Evolutionary conservation across 768 basidiomycete species (phyloP), one percentile per base, ranked within the genome.

Genomic region (Nidula microcarpa): DNA sequence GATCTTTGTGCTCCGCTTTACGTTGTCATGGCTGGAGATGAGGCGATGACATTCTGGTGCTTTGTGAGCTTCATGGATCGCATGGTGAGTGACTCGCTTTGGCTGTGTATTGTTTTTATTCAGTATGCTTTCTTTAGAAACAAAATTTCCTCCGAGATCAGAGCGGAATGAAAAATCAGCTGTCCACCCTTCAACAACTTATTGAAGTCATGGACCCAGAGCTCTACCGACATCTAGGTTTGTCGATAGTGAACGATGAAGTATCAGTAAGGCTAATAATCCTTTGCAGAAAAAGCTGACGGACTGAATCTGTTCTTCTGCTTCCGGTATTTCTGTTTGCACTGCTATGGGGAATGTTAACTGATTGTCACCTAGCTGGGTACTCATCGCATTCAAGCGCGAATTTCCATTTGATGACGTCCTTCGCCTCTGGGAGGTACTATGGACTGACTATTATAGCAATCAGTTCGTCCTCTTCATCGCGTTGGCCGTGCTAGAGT

Each of bases 271-370:
- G 11, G 48, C 17, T 36, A 41, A 4, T 43, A 32, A 45, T 1
- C 34, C 43, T 33, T 32, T 53, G 14, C 55, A 77, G 77, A 93
- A 84, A 98, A 81, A 85, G 90, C 86, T 1, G 95, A 95, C 56
- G 87, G 83, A 1, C 76, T 98, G 56, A 98, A 98, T 68, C 68
- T 98, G 32, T 98, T 98, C 77, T 98, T 98, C 77, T 98, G 94
- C 69, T 99, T 98, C 82, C 84, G 96, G 84, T 95, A 75, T 11
- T 11, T 14, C 9, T 34, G 9, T 16, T 23, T 23, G 23, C 23
- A 23, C 23, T 23, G 23, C 23, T 3, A 23, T 23, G 23, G 3
- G 23, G 23, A 23, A 23, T 23, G 23, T 23, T 23, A 23, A 23
- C 23, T 23, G 23, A 16, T 4, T 41, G 11, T 41, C 32, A 30